These are phyloP conservation scores for Suillus americanus DNA, from an alignment of 768 basidiomycete species.

Conservation along the genomic window DNA sequence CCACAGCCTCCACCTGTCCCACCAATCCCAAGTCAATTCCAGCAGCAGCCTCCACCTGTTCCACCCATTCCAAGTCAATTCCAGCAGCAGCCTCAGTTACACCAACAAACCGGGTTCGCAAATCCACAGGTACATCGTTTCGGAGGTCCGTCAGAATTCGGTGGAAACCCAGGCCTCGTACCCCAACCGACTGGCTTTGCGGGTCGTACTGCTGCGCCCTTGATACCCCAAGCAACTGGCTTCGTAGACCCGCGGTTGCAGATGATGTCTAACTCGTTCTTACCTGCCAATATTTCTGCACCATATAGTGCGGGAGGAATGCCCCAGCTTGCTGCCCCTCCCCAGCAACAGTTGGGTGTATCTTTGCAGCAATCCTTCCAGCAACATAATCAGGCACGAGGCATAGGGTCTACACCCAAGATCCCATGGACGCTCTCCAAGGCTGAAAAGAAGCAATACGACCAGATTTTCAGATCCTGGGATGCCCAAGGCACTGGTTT, in stretches of 20 bases:
- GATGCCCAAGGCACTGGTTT: conserved; percentile 79
- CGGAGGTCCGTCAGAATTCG: conserved; percentile 30
- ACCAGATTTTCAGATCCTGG: conserved; percentile 97
- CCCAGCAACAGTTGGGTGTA: conserved; percentile 53
- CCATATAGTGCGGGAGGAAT: conserved; percentile 58
- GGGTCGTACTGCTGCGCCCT: conserved; percentile 40
- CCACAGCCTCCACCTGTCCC: conserved; percentile 61
- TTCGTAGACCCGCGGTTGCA: conserved; percentile 80
- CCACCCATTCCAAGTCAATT: too few relatives aligned
- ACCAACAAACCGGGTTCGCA: conserved; percentile 50
- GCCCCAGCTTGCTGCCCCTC: conserved; percentile 59
- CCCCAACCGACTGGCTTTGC: conserved; percentile 47
- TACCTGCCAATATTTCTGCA: conserved; percentile 70
- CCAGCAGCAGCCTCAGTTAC: conserved; percentile 48
- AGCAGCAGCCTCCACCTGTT: too few relatives aligned
- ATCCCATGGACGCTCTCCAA: conserved; percentile 87
- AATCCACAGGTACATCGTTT: conserved; percentile 52
- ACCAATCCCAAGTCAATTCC: conserved; percentile 57
- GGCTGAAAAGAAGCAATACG: conserved; percentile 94
- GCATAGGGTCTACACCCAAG: conserved; percentile 62
- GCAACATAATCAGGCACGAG: conserved; percentile 77
- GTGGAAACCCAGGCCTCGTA: conserved; percentile 9
- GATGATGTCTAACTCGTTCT: conserved; percentile 91
- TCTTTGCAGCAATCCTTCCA: conserved; percentile 84
- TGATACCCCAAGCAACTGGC: conserved; percentile 77